A percentile compares a stretch with the other conserved stretches of the same genome.
phyloP scores from a whole-genome alignment of 352 stramenopile genomes.

The Elongisporangium undulatum region DNA sequence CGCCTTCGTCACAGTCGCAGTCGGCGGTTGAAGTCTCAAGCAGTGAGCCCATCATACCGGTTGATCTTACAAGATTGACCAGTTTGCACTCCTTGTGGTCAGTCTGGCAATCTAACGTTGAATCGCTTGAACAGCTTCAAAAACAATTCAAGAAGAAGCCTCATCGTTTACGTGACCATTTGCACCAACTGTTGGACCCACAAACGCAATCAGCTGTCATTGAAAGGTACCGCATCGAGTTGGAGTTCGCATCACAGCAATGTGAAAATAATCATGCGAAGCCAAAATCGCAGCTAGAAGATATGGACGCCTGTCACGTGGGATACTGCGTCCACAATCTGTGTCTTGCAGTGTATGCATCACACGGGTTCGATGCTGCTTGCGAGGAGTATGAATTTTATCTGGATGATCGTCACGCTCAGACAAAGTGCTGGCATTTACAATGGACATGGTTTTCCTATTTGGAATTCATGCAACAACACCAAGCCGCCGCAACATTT shows the following conservation, averaged over 20 bases:
- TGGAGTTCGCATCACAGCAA: conserved; percentile 27
- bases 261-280: conserved; percentile 10
- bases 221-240: conserved; percentile 38
- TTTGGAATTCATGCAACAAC: conserved; percentile 59
- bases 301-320: conserved; percentile 3
- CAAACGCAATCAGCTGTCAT: conserved; percentile 17
- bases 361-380: conserved; percentile 42
- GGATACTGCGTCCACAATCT: conserved; percentile 66
- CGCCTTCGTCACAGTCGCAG: not conserved
- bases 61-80: conserved; percentile 10
- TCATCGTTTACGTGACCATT: too few relatives aligned
- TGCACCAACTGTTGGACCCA: conserved; percentile 11
- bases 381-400: conserved; percentile 34
- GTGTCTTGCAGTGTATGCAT: conserved; percentile 45
- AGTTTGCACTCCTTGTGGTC: conserved; percentile 34
- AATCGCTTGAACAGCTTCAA: conserved; percentile 19
- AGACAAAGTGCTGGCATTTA: conserved; percentile 17
- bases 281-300: not conserved
- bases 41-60: conserved; percentile 2
- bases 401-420: conserved; percentile 3
- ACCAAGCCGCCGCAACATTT: conserved; percentile 24
- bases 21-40: not conserved
- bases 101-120: conserved; percentile 21
- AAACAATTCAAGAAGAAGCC: conserved; percentile 13
- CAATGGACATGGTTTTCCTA: conserved; percentile 34